A percentile compares a stretch with the other conserved stretches of the same genome.
These are phyloP conservation scores for Rugonectria rugulosa DNA, from an alignment of 2,329 filamentous ascomycete species.

Conservation along the genomic window DNA sequence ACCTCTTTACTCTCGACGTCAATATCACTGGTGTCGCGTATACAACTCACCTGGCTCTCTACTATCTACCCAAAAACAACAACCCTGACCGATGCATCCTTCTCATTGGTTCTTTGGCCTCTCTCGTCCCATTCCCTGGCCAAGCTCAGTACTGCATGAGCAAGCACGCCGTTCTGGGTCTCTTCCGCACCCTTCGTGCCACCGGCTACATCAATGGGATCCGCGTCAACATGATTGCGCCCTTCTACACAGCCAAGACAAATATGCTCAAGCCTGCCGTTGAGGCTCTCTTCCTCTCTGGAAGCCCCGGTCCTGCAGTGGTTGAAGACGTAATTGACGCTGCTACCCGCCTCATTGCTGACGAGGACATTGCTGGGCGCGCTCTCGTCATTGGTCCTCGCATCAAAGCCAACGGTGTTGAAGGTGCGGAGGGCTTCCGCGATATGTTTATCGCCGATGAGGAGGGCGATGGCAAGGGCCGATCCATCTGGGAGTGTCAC, in stretches of 20 bases:
- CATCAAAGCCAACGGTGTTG: constrained; percentile 41
- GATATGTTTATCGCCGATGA: constrained; percentile 40
- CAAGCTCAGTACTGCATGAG: constrained; percentile 64
- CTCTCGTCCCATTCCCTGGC: constrained; percentile 53
- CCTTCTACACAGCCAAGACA: constrained; percentile 72
- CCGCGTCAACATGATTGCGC: constrained; percentile 70
- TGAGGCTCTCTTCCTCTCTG: constrained; percentile 62
- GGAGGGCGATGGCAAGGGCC: constrained; percentile 49
- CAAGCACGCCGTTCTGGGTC: constrained; percentile 72
- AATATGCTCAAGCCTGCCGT: constrained; percentile 55
- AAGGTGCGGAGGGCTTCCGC: constrained; percentile 43
- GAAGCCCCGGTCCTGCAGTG: constrained; percentile 56
- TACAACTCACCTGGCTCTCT: constrained; percentile 70
- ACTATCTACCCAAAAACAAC: constrained; percentile 42
- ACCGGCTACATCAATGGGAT: constrained; percentile 57
- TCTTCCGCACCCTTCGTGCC: constrained; percentile 66
- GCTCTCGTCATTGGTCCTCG: constrained; percentile 66
- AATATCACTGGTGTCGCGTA: constrained; percentile 71
- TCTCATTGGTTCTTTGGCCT: constrained; percentile 69
- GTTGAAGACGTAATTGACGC: constrained; percentile 70
- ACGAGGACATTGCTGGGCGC: constrained; percentile 63
- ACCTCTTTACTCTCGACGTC: constrained; percentile 63
- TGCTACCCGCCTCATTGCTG: constrained; percentile 66
- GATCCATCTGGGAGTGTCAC: constrained; percentile 67
- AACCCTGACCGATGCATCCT: constrained; percentile 60